Conservation (phyloP, 495 filamentous ascomycete genomes). For the Parmelia sp. region DNA sequence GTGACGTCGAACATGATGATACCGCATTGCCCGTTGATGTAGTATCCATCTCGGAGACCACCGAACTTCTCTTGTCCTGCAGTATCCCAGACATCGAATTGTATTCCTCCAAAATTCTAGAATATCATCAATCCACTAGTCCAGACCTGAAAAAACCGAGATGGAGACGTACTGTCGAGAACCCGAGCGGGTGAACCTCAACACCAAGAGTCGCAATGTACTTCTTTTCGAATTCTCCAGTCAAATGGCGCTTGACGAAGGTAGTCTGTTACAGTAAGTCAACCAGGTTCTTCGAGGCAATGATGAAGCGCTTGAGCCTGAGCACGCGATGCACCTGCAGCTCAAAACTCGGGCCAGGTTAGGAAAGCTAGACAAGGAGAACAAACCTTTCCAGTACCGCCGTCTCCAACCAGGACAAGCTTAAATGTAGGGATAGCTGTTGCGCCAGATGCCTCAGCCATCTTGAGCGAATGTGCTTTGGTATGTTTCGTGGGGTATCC, state of each 20-base stretch:
- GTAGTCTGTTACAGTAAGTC: constrained; percentile 68
- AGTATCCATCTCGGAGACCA: constrained; percentile 99
- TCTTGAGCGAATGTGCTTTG: constrained; percentile 38
- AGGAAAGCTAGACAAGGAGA: not conserved
- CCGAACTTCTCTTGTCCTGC: constrained; percentile 99
- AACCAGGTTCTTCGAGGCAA: constrained; percentile 30
- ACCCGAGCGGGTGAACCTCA: constrained; percentile 92
- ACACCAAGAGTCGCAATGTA: constrained; percentile 99
- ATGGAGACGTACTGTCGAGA: constrained; percentile 69
- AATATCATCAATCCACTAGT: constrained; percentile 36
- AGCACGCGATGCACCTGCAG: not conserved
- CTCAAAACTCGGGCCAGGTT: too few species aligned
- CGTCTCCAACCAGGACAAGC: constrained; percentile 99
- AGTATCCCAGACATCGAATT: constrained; percentile 99
- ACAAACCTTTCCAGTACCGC: constrained; percentile 98
- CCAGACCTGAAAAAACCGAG: constrained; percentile 17
- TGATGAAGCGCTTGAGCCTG: not conserved
- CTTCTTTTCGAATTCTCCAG: constrained; percentile 99
- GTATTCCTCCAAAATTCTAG: constrained; percentile 90
- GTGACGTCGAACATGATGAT: constrained; percentile 99
- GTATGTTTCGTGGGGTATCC: constrained; percentile 28
- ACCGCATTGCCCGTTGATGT: constrained; percentile 99
- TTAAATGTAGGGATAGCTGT: constrained; percentile 78
- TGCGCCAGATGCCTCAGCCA: constrained; percentile 47
- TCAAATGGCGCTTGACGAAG: constrained; percentile 99